Percentiles rank a stretch among this genome's conserved stretches.
Conservation (phyloP, 768 basidiomycete genomes). For the Candolleomyces eurysporus region DNA sequence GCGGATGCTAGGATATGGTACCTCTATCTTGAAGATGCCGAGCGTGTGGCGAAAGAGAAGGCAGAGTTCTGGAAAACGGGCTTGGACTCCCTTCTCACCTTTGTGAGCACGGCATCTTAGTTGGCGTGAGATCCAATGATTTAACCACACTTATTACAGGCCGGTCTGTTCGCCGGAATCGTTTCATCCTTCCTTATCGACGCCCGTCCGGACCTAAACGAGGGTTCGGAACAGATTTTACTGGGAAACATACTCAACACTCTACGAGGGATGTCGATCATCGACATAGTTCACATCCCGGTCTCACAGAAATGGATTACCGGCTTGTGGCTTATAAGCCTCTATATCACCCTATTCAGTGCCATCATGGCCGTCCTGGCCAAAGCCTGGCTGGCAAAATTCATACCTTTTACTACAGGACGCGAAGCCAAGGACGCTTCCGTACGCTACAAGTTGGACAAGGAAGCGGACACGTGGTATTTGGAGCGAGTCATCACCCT, state of each 20-base stretch:
- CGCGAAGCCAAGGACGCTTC: constrained; percentile 5
- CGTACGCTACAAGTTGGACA: too few species aligned
- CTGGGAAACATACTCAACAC: constrained; percentile 6
- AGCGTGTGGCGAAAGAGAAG: too few species aligned
- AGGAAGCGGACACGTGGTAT: too few species aligned
- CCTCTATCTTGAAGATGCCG: too few species aligned
- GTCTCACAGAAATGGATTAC: constrained; percentile 16
- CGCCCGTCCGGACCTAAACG: constrained; percentile 13
- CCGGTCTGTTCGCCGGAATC: constrained; percentile 21
- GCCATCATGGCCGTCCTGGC: constrained; percentile 24
- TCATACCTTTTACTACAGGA: constrained; percentile 14
- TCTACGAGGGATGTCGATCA: background rate
- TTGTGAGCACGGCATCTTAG: too few species aligned
- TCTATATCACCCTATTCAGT: constrained; percentile 21
- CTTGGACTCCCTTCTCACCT: too few species aligned
- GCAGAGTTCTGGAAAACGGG: too few species aligned
- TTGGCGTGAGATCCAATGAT: too few species aligned
- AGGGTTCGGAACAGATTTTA: constrained; percentile 13
- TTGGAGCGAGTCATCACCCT: too few species aligned
- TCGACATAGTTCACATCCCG: constrained; percentile 10
- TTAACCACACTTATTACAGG: constrained; percentile 1
- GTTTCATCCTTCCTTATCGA: constrained; percentile 19
- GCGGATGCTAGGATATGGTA: too few species aligned
- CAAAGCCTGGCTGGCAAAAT: constrained; percentile 20
- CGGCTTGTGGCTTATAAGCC: constrained; percentile 23